Evolutionary conservation across 2,329 filamentous ascomycete species (phyloP).

Genomic region (Rutstroemia sp.): DNA sequence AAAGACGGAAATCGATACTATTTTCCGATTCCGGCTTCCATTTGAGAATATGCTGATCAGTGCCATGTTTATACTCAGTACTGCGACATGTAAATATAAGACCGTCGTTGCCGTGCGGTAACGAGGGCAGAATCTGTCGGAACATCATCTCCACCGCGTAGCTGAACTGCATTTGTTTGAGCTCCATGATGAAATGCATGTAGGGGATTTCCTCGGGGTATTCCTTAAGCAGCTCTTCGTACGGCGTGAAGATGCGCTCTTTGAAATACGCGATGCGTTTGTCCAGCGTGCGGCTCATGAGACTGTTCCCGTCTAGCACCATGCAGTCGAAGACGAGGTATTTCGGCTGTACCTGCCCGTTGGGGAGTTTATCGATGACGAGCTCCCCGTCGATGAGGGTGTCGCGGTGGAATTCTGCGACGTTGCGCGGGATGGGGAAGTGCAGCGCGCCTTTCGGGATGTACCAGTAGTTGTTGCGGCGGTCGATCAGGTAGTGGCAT

Average conservation of each 20-base stretch:
- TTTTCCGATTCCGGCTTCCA: constrained; percentile 97
- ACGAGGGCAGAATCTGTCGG: constrained; percentile 69
- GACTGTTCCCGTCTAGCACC: constrained; percentile 65
- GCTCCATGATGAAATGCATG: constrained; percentile 73
- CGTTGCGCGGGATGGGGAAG: constrained; percentile 65
- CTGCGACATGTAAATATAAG: constrained; percentile 95
- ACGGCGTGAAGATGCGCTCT: constrained; percentile 66
- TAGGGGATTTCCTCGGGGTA: constrained; percentile 63
- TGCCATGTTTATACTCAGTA: constrained; percentile 81
- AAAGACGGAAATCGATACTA: constrained; percentile 84
- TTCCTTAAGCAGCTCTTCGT: constrained; percentile 52
- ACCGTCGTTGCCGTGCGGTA: constrained; percentile 92
- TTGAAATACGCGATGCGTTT: constrained; percentile 85
- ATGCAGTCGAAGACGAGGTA: constrained; percentile 94
- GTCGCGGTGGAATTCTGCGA: constrained; percentile 62
- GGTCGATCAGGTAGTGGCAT: constrained; percentile 88
- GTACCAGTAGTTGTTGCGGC: constrained; percentile 95
- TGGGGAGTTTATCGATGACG: constrained; percentile 69
- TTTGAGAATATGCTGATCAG: constrained; percentile 89
- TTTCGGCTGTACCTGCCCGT: constrained; percentile 62
- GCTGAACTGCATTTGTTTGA: constrained; percentile 83
- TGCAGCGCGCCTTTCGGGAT: constrained; percentile 64
- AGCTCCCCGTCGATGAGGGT: constrained; percentile 92
- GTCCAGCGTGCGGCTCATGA: constrained; percentile 75
- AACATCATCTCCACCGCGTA: constrained; percentile 95